phyloP scores from a whole-genome alignment of 2,329 filamentous ascomycete genomes.

The Neurospora sp. region DNA sequence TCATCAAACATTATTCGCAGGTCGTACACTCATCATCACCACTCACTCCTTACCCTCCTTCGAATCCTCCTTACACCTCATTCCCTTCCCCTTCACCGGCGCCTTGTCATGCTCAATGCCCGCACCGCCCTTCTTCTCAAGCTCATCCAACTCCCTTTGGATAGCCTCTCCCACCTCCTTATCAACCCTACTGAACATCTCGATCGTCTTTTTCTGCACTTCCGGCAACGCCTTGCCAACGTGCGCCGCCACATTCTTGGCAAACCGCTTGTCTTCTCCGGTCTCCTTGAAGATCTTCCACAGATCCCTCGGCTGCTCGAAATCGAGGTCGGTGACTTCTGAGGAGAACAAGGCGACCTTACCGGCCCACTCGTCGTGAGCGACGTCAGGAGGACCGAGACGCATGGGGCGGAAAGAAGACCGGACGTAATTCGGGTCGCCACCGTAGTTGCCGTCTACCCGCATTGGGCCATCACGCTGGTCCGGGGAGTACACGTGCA shows the following conservation, averaged over 20 bases:
- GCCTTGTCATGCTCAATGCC: neutral
- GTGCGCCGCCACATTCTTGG: neutral
- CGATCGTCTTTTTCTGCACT: neutral
- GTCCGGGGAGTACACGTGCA: constrained; percentile 25
- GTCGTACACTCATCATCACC: neutral
- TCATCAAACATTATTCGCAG: neutral
- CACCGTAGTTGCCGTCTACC: constrained; percentile 32
- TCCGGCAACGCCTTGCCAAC: neutral
- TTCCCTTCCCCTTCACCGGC: neutral
- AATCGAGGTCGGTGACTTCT: neutral
- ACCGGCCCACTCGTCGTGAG: neutral
- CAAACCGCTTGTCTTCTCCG: neutral
- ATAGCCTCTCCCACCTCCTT: neutral
- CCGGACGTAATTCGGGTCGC: constrained; percentile 30
- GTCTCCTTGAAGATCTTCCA: neutral
- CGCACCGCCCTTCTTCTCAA: neutral
- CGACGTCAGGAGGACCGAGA: neutral
- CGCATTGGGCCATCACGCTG: constrained; percentile 29
- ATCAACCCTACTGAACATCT: neutral
- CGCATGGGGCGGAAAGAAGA: constrained; percentile 6
- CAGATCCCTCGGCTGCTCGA: neutral
- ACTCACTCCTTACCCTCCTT: neutral
- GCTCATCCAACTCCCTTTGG: neutral
- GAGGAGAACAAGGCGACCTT: neutral
- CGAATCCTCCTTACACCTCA: neutral